A percentile compares a stretch with the other conserved stretches of the same genome.
These are phyloP conservation scores for Gentiana straminea DNA, from an alignment of 257 asterid genomes.

Conservation along the genomic window DNA sequence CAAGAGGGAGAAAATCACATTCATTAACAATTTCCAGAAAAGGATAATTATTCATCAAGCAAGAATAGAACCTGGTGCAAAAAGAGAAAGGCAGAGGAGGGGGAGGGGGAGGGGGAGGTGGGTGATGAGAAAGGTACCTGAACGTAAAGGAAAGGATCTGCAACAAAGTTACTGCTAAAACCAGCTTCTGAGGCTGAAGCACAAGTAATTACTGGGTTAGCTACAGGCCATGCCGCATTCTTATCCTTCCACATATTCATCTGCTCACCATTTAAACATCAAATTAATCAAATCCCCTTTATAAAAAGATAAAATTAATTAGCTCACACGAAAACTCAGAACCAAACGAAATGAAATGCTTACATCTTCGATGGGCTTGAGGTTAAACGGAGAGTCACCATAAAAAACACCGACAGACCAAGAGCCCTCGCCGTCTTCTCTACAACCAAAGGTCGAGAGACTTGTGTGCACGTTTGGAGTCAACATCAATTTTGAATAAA, in stretches of 20 bases:
- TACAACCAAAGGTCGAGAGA: constrained; percentile 48
- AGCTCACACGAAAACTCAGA: constrained; percentile 6
- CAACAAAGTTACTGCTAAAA: constrained; percentile 86
- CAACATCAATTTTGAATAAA: constrained; percentile 49
- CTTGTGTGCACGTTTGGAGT: constrained; percentile 52
- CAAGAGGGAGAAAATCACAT: no score
- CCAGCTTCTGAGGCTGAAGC: constrained; percentile 84
- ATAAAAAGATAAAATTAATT: neutral
- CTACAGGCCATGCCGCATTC: constrained; percentile 90
- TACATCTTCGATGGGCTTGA: constrained; percentile 89
- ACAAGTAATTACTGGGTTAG: constrained; percentile 86
- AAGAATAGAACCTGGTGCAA: no score
- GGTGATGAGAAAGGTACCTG: constrained; percentile 30
- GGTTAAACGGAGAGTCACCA: constrained; percentile 88
- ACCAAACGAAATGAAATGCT: constrained; percentile 10
- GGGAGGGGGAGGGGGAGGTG: no score
- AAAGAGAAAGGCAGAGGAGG: no score
- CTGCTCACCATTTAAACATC: constrained; percentile 33
- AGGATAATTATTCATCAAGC: no score
- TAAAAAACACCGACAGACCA: constrained; percentile 88
- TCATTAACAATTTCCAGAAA: no score
- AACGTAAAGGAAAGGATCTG: constrained; percentile 77
- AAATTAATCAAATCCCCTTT: neutral
- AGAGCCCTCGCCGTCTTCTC: constrained; percentile 78
- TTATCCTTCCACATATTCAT: constrained; percentile 56